A percentile compares a stretch with the other conserved stretches of the same genome.
Conservation (phyloP, 2,329 filamentous ascomycete species). For the Aspergillus sojae region DNA sequence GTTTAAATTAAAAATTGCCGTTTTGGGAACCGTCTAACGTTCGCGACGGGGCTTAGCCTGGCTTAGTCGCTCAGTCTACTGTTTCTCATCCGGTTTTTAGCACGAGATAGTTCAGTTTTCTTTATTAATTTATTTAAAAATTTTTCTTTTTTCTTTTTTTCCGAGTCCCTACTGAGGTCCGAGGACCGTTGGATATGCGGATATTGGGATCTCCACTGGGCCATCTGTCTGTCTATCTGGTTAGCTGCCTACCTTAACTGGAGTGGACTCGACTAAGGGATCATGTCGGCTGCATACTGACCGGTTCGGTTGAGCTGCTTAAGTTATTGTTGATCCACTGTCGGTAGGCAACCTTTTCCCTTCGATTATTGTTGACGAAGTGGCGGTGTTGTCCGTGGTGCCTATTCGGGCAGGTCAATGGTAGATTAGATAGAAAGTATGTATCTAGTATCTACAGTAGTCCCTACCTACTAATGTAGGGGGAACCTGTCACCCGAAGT, state of each 20-base stretch:
- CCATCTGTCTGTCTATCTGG: conserved; percentile 1
- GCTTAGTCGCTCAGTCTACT: neutral
- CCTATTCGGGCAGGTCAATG: neutral
- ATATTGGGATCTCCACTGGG: neutral
- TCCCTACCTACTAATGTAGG: neutral
- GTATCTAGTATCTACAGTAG: neutral
- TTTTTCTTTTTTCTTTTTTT: neutral
- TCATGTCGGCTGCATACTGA: neutral
- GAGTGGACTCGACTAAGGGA: neutral
- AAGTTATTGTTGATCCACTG: neutral
- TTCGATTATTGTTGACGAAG: neutral
- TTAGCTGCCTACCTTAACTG: neutral
- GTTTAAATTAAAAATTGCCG: conserved; percentile 1
- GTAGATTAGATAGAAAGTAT: neutral
- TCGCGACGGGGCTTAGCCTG: neutral
- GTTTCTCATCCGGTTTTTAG: neutral
- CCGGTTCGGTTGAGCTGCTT: neutral
- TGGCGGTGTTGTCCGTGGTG: neutral
- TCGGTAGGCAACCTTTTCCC: neutral
- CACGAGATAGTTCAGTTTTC: neutral
- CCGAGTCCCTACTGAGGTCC: neutral
- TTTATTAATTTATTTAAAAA: neutral
- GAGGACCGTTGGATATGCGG: neutral
- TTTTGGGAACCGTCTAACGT: neutral
- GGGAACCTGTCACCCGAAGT: neutral